These are phyloP conservation scores for Peniophora sp. DNA, from an alignment of 1,284 basidiomycete species.

Conservation along the genomic window DNA sequence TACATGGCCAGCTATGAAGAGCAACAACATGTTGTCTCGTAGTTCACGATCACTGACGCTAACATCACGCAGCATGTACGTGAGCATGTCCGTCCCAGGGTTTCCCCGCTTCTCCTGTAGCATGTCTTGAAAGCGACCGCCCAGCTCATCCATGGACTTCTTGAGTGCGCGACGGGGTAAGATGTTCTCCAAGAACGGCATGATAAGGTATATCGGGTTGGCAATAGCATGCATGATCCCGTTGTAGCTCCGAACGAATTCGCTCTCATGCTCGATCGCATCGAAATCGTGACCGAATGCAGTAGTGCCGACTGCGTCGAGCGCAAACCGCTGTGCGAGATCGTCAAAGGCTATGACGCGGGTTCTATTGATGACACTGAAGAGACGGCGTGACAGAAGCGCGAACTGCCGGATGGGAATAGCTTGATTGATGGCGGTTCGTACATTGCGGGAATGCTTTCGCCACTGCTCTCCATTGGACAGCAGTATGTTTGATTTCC, in stretches of 20 bases:
- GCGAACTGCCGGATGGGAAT: conserved; percentile 21
- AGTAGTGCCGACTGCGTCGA: conserved; percentile 23
- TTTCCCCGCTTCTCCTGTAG: conserved; percentile 19
- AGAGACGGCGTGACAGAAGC: conserved; percentile 15
- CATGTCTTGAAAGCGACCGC: conserved; percentile 15
- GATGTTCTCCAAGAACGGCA: conserved; percentile 21
- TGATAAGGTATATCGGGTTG: conserved; percentile 20
- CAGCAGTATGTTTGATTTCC: conserved; percentile 20
- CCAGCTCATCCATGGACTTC: conserved; percentile 17
- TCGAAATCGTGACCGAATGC: conserved; percentile 28
- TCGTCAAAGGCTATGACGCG: conserved; percentile 19
- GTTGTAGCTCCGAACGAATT: conserved; percentile 24
- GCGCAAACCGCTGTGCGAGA: conserved; percentile 18
- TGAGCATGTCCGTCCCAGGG: conserved; percentile 23
- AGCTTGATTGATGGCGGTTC: conserved; percentile 17
- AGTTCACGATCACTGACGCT: conserved; percentile 19
- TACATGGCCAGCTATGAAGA: conserved; percentile 27
- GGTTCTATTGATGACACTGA: conserved; percentile 15
- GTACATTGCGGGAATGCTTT: conserved; percentile 19
- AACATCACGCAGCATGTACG: conserved; percentile 23
- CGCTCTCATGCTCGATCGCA: conserved; percentile 20
- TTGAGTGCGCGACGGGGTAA: conserved; percentile 18
- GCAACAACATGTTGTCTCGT: conserved; percentile 24
- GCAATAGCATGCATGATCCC: conserved; percentile 23
- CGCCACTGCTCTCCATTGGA: conserved; percentile 22